phyloP scores from a whole-genome alignment of 768 basidiomycete genomes.

The Amanita subjunquillea region DNA sequence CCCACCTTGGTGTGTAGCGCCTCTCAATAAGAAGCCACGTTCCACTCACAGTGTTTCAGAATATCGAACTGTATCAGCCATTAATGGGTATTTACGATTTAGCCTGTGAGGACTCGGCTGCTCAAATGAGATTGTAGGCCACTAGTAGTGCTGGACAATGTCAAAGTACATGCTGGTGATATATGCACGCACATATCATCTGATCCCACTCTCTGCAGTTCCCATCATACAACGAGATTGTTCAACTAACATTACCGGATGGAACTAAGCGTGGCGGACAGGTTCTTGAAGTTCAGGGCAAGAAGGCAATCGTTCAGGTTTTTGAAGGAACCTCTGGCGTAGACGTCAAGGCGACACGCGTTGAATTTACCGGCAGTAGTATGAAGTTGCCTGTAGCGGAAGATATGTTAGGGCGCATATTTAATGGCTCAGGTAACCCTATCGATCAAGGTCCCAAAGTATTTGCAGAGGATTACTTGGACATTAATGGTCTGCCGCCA shows the following conservation, averaged over 20 bases:
- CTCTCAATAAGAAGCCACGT: conserved; percentile 5
- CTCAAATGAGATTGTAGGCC: conserved; percentile 42
- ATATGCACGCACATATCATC: background rate
- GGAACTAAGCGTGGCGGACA: conserved; percentile 93
- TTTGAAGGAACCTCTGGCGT: conserved; percentile 98
- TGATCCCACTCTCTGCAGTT: conserved; percentile 41
- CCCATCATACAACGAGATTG: conserved; percentile 97
- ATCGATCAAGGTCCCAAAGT: conserved; percentile 99
- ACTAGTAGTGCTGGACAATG: conserved; percentile 94
- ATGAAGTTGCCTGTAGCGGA: conserved; percentile 99
- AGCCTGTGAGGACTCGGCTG: conserved; percentile 2
- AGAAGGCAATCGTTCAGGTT: conserved; percentile 98
- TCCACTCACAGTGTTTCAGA: conserved; percentile 33
- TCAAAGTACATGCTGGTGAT: conserved; percentile 56
- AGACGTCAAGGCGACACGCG: conserved; percentile 94
- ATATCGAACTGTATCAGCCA: conserved; percentile 96
- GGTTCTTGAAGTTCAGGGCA: conserved; percentile 95
- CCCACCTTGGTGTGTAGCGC: conserved; percentile 64
- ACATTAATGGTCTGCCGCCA: conserved; percentile 80
- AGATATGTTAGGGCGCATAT: conserved; percentile 98
- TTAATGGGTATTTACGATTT: conserved; percentile 65
- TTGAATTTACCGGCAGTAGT: conserved; percentile 95
- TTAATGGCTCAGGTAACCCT: conserved; percentile 97
- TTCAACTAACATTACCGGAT: conserved; percentile 89
- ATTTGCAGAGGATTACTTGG: conserved; percentile 97